Conservation (phyloP, 2,329 filamentous ascomycete species). For the Aureobasidium sp. region DNA sequence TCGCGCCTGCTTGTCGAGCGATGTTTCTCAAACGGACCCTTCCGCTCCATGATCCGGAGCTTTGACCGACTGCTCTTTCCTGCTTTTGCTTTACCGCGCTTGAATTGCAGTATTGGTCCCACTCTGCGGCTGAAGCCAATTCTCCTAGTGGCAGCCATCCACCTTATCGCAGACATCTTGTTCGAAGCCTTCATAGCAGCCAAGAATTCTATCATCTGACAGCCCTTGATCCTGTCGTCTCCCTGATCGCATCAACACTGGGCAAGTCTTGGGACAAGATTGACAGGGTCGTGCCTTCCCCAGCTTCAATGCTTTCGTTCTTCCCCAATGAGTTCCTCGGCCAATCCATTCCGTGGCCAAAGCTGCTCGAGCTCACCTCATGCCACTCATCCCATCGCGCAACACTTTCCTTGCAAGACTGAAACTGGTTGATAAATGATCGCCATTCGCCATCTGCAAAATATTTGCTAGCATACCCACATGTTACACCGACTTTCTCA, state of each 20-base stretch:
- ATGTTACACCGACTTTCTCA: constrained; percentile 1
- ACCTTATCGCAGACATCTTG: background rate
- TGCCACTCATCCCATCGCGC: background rate
- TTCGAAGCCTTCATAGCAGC: background rate
- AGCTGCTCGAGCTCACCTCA: background rate
- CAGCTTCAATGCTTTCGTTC: background rate
- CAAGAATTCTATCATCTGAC: background rate
- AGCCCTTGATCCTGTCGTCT: background rate
- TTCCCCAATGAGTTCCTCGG: constrained; percentile 1
- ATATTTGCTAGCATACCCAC: background rate
- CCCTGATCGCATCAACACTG: background rate
- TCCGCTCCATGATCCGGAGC: background rate
- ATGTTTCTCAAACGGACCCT: background rate
- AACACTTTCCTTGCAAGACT: background rate
- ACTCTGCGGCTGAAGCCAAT: background rate
- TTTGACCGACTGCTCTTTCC: background rate
- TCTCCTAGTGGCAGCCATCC: background rate
- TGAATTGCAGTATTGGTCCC: too few species aligned
- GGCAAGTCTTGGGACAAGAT: too few species aligned
- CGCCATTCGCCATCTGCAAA: background rate
- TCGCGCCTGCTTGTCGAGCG: too few species aligned
- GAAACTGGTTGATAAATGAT: background rate
- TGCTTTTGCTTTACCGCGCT: background rate
- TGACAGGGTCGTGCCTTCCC: background rate
- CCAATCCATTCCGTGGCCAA: background rate